Evolutionary conservation across 2,329 filamentous ascomycete species (phyloP).

Genomic region (Phaeosphaeria sp.): DNA sequence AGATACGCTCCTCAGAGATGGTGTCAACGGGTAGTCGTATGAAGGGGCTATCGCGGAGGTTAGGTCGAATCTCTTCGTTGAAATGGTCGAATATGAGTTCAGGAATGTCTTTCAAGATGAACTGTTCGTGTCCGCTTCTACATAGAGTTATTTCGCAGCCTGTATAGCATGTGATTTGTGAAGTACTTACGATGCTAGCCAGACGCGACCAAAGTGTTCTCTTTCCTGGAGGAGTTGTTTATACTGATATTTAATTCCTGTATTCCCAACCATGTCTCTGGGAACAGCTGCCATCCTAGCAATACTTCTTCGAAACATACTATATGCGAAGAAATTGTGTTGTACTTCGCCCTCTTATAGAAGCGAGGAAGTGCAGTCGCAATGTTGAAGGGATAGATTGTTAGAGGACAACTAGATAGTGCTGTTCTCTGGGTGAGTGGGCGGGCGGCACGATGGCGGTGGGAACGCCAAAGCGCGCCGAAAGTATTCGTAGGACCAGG

Average conservation of each 20-base stretch:
- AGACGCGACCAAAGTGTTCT: conserved; percentile 38
- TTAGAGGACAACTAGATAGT: background rate
- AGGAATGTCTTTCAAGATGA: conserved; percentile 34
- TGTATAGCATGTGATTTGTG: background rate
- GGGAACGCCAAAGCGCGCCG: background rate
- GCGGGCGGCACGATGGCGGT: background rate
- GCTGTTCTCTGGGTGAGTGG: background rate
- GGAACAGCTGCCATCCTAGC: conserved; percentile 2
- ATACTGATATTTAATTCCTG: conserved; percentile 37
- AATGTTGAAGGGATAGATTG: background rate
- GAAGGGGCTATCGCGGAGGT: conserved; percentile 21
- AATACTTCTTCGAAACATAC: conserved; percentile 1
- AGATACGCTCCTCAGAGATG: conserved; percentile 24
- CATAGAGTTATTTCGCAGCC: conserved; percentile 5
- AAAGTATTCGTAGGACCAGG: background rate
- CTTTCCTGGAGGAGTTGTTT: conserved; percentile 44
- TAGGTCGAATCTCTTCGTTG: conserved; percentile 30
- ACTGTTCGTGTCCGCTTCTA: conserved; percentile 23
- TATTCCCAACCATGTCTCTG: conserved; percentile 5
- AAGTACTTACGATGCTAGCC: conserved; percentile 31
- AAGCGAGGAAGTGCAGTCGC: background rate
- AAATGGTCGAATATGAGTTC: conserved; percentile 21
- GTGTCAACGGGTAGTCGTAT: conserved; percentile 28
- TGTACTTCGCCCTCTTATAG: background rate
- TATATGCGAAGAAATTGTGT: background rate